phyloP scores from a whole-genome alignment of 2,329 filamentous ascomycete species.

The Colletotrichum brevisporum region DNA sequence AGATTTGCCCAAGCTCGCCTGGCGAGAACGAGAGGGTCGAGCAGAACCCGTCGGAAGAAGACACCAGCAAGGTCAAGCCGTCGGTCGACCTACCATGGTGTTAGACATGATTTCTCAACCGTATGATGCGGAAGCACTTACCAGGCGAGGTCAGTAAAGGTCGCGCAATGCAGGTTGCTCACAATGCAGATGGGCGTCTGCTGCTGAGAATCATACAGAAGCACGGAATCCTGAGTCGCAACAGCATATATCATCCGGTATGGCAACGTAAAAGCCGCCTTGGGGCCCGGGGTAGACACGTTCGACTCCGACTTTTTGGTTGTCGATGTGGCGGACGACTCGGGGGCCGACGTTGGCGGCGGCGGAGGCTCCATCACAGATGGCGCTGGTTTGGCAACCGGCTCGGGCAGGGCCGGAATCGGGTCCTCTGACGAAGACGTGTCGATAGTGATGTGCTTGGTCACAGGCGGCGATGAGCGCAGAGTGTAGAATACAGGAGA shows the following conservation, averaged over 20 bases:
- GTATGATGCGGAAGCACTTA: constrained; percentile 61
- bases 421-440: constrained; percentile 89
- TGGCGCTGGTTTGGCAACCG: constrained; percentile 74
- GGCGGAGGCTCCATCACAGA: constrained; percentile 89
- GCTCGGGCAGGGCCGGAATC: constrained; percentile 87
- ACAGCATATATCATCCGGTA: constrained; percentile 98
- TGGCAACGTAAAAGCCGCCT: constrained; percentile 84
- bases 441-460: constrained; percentile 94
- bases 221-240: constrained; percentile 93
- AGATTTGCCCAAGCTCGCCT: constrained; percentile 87
- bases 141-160: constrained; percentile 97
- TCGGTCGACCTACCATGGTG: constrained; percentile 60
- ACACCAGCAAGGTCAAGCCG: constrained; percentile 80
- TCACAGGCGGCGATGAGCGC: constrained; percentile 76
- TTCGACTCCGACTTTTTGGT: constrained; percentile 57
- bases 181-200: constrained; percentile 93
- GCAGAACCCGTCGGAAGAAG: constrained; percentile 98
- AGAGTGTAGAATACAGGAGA: constrained; percentile 91
- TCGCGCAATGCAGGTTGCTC: constrained; percentile 97
- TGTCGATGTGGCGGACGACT: constrained; percentile 55
- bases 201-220: constrained; percentile 97
- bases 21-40: constrained; percentile 88
- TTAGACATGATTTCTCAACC: constrained; percentile 9
- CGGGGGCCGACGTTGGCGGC: constrained; percentile 65
- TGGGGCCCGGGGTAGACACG: constrained; percentile 69